These are phyloP conservation scores for Colletotrichum orchidophilum DNA, from an alignment of 2,329 filamentous ascomycete genomes.

Conservation along the genomic window DNA sequence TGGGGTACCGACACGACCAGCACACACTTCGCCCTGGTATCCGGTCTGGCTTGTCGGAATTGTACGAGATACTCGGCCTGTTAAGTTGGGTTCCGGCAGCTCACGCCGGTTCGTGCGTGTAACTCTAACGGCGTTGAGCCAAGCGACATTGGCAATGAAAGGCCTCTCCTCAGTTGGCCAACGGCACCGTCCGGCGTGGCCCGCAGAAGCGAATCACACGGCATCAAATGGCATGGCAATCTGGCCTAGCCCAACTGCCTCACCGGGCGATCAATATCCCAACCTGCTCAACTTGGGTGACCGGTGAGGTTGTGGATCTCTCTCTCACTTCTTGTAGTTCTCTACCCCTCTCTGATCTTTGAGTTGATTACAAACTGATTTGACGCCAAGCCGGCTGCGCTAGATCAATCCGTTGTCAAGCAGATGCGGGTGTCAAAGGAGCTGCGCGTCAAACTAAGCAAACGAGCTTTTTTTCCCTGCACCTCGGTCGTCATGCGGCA, in stretches of 20 bases:
- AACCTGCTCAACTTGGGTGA: conserved; percentile 21
- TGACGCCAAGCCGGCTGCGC: conserved; percentile 7
- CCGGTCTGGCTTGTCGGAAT: background rate
- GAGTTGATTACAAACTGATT: background rate
- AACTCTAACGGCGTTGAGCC: background rate
- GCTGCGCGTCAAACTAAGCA: background rate
- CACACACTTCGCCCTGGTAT: background rate
- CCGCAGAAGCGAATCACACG: background rate
- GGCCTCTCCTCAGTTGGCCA: background rate
- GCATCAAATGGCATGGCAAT: conserved; percentile 3
- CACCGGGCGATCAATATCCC: conserved; percentile 10
- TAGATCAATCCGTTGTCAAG: background rate
- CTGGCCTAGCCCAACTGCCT: background rate
- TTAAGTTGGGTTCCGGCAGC: background rate
- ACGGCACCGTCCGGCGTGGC: conserved; percentile 1
- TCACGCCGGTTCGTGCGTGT: background rate
- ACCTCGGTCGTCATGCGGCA: background rate
- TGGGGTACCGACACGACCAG: background rate
- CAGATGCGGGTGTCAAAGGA: background rate
- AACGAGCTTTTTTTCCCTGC: background rate
- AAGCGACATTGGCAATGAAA: background rate
- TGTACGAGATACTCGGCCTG: background rate
- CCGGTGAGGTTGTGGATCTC: conserved; percentile 30
- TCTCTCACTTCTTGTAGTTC: background rate
- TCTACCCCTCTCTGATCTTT: background rate